Evolutionary conservation across 2,329 filamentous ascomycete genomes (phyloP).

Genomic region (Chaetothyriales sp.): DNA sequence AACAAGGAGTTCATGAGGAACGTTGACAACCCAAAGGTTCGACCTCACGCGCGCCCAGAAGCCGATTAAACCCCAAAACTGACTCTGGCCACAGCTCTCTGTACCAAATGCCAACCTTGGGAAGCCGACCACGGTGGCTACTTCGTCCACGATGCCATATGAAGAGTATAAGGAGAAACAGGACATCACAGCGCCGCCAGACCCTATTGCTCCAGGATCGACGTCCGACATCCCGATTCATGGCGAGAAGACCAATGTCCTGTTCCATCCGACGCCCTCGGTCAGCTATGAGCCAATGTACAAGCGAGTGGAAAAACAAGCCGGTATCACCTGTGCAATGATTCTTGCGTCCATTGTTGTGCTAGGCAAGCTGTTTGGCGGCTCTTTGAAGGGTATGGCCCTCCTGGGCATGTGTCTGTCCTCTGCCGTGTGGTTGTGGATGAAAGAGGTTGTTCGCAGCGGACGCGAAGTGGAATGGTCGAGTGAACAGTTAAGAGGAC

Average conservation of each 20-base stretch:
- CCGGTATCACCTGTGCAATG: constrained; percentile 52
- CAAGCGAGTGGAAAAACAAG: constrained; percentile 55
- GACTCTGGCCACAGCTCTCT: constrained; percentile 41
- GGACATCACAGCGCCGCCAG: constrained; percentile 80
- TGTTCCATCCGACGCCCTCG: constrained; percentile 87
- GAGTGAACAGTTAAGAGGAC: constrained; percentile 68
- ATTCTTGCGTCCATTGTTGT: constrained; percentile 62
- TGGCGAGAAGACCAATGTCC: constrained; percentile 88
- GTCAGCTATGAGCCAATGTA: constrained; percentile 86
- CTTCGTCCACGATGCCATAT: constrained; percentile 53
- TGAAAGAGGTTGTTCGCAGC: constrained; percentile 69
- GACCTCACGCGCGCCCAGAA: constrained; percentile 5
- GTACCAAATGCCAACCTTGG: constrained; percentile 81
- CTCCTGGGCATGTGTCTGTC: constrained; percentile 56
- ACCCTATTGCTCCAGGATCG: constrained; percentile 63
- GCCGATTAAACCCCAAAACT: constrained; percentile 1
- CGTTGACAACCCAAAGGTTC: constrained; percentile 56
- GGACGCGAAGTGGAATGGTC: constrained; percentile 77
- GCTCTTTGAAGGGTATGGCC: constrained; percentile 58
- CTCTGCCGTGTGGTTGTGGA: constrained; percentile 75
- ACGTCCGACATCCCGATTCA: constrained; percentile 92
- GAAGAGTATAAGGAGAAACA: constrained; percentile 72
- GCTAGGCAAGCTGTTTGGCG: constrained; percentile 65
- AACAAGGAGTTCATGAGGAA: constrained; percentile 53
- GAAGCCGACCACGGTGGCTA: constrained; percentile 50